Evolutionary conservation across 306 rosid genomes (phyloP).

Genomic region (Pyrus betulifolia): DNA sequence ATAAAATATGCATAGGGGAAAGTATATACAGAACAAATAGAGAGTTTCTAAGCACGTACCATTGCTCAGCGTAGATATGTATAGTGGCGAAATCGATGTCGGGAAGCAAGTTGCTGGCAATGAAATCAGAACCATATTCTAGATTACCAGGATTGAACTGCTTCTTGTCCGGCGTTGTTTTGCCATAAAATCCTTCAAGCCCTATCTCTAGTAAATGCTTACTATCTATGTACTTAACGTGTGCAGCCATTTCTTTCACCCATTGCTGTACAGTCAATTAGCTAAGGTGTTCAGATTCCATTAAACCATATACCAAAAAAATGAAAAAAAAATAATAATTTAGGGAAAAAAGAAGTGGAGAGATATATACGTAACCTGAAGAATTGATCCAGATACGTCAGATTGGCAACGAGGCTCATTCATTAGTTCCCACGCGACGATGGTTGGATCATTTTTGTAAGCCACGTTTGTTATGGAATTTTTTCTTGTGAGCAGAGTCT

Average conservation of each 20-base stretch:
- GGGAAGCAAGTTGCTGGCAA: constrained; percentile 27
- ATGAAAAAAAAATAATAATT: too few species aligned
- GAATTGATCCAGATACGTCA: constrained; percentile 40
- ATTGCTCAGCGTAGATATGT: constrained; percentile 49
- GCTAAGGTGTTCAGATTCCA: too few species aligned
- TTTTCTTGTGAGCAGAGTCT: too few species aligned
- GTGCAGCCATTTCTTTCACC: constrained; percentile 53
- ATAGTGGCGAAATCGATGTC: constrained; percentile 50
- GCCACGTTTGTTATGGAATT: too few species aligned
- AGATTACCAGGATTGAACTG: constrained; percentile 41
- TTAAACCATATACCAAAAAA: too few species aligned
- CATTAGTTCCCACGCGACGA: constrained; percentile 58
- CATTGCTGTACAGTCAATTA: constrained; percentile 30
- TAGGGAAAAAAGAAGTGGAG: background rate
- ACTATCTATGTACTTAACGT: constrained; percentile 43
- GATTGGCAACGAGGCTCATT: constrained; percentile 52
- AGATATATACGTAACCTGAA: background rate
- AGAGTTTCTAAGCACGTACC: constrained; percentile 22
- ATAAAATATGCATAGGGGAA: too few species aligned
- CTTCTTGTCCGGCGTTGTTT: constrained; percentile 33
- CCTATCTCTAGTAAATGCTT: constrained; percentile 51
- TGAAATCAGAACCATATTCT: constrained; percentile 49
- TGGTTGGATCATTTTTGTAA: constrained; percentile 35
- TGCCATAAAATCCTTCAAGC: constrained; percentile 69
- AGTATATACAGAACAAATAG: background rate